These are phyloP conservation scores for Terfezia claveryi DNA, from an alignment of 495 filamentous ascomycete species.

Conservation along the genomic window DNA sequence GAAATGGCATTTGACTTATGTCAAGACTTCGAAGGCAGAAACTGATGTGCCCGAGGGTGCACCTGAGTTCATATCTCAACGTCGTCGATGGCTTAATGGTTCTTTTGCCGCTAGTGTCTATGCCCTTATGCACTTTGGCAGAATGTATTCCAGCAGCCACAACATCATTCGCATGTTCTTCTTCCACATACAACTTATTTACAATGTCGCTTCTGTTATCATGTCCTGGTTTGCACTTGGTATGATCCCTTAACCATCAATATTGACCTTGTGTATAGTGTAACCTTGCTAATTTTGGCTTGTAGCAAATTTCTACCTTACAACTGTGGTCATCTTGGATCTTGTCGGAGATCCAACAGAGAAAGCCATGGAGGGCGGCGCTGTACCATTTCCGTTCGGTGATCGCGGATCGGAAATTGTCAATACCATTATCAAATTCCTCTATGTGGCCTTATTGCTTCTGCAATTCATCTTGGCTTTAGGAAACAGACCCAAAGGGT, in stretches of 20 bases:
- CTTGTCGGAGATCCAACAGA: slow-evolving; percentile 54
- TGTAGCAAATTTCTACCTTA: slow-evolving; percentile 73
- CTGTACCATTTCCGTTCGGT: slow-evolving; percentile 58
- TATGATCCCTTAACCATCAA: slow-evolving; percentile 23
- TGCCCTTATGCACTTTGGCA: slow-evolving; percentile 61
- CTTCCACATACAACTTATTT: slow-evolving; percentile 38
- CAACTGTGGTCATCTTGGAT: slow-evolving; percentile 90
- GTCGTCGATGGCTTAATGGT: slow-evolving; percentile 22
- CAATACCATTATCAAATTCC: slow-evolving; percentile 79
- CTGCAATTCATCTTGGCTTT: slow-evolving; percentile 94
- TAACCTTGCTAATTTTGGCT: not conserved
- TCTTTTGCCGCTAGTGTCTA: slow-evolving; percentile 22
- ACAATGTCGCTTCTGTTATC: slow-evolving; percentile 75
- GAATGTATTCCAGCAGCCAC: slow-evolving; percentile 20
- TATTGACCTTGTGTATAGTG: too few relatives aligned
- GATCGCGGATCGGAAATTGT: slow-evolving; percentile 59
- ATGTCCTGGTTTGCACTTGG: slow-evolving; percentile 90
- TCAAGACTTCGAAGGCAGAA: slow-evolving; percentile 21
- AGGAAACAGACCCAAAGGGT: slow-evolving; percentile 78
- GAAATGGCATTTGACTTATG: slow-evolving; percentile 22
- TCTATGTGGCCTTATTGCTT: slow-evolving; percentile 75
- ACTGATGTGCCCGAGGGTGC: slow-evolving; percentile 21
- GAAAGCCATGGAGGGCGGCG: slow-evolving; percentile 23
- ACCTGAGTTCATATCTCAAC: slow-evolving; percentile 20
- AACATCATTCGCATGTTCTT: slow-evolving; percentile 20